Percentiles rank a stretch among this genome's conserved stretches.
Conservation (phyloP, 257 asterid species). For the Solanum sitiens region DNA sequence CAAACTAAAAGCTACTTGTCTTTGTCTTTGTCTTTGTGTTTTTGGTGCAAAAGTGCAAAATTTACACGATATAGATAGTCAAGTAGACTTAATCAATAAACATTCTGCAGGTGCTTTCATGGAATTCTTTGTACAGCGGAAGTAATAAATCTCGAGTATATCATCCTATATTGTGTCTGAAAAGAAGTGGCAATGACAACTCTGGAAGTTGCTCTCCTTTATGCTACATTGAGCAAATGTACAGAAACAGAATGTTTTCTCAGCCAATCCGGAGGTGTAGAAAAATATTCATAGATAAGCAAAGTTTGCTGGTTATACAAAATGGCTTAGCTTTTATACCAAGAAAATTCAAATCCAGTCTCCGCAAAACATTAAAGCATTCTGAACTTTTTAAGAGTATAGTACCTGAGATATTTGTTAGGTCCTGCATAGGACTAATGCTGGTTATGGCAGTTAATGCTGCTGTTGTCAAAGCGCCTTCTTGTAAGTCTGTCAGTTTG, state of each 20-base stretch:
- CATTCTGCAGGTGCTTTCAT: constrained; percentile 33
- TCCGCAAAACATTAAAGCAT: constrained; percentile 12
- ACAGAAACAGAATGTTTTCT: constrained; percentile 3
- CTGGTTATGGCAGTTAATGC: constrained; percentile 51
- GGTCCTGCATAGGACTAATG: constrained; percentile 56
- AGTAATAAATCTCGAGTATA: constrained; percentile 10
- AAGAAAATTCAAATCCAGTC: constrained; percentile 16
- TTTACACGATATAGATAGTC: neutral
- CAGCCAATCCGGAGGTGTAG: constrained; percentile 26
- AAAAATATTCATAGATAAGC: constrained; percentile 16
- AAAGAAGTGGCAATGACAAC: neutral
- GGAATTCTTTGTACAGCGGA: constrained; percentile 12
- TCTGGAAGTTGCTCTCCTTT: neutral
- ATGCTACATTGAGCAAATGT: constrained; percentile 6
- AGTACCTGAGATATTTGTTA: constrained; percentile 22
- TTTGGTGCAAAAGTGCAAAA: neutral
- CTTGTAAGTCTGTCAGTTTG: constrained; percentile 46
- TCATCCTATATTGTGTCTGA: constrained; percentile 20
- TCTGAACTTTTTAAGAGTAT: constrained; percentile 16
- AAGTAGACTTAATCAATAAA: neutral
- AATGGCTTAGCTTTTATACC: constrained; percentile 14
- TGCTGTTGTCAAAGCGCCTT: constrained; percentile 43
- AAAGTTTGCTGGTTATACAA: constrained; percentile 20
- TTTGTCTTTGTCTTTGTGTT: neutral
- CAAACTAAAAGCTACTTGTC: neutral